Conservation (phyloP, 441 rosid species). For the Mallotus japonicus region DNA sequence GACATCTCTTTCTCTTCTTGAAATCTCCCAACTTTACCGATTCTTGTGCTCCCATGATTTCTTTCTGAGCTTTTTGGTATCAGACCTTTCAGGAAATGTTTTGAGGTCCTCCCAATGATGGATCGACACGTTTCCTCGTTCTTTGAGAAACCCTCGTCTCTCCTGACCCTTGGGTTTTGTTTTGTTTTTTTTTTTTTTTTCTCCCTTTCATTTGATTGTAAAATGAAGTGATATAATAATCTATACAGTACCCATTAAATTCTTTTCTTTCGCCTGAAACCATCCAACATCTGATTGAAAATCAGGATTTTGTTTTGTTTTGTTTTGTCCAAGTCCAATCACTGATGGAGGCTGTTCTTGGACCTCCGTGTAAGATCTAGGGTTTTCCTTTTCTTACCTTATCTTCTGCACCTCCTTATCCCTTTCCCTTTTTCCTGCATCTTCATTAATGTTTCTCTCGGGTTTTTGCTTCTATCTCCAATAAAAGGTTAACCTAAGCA, state of each 20-base stretch:
- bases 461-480: not conserved
- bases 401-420: not conserved
- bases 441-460: not conserved
- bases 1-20: not conserved
- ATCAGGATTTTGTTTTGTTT: not conserved
- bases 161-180: slow-evolving; percentile 13
- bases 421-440: not conserved
- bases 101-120: slow-evolving; percentile 17
- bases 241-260: not conserved
- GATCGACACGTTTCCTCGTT: slow-evolving; percentile 39
- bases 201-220: not conserved
- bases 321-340: slow-evolving; percentile 11
- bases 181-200: not conserved
- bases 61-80: slow-evolving; percentile 16
- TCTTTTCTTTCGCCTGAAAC: slow-evolving; percentile 16
- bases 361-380: slow-evolving; percentile 51
- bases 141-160: slow-evolving; percentile 8
- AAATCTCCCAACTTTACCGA: slow-evolving; percentile 13
- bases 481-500: slow-evolving; percentile 4
- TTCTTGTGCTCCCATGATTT: slow-evolving; percentile 24
- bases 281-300: not conserved
- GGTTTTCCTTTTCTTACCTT: slow-evolving; percentile 31
- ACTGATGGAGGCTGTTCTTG: slow-evolving; percentile 26
- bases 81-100: not conserved
- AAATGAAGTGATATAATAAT: not conserved